Evolutionary conservation across 1,284 basidiomycete genomes (phyloP).

Genomic region (Heterobasidion annosum): DNA sequence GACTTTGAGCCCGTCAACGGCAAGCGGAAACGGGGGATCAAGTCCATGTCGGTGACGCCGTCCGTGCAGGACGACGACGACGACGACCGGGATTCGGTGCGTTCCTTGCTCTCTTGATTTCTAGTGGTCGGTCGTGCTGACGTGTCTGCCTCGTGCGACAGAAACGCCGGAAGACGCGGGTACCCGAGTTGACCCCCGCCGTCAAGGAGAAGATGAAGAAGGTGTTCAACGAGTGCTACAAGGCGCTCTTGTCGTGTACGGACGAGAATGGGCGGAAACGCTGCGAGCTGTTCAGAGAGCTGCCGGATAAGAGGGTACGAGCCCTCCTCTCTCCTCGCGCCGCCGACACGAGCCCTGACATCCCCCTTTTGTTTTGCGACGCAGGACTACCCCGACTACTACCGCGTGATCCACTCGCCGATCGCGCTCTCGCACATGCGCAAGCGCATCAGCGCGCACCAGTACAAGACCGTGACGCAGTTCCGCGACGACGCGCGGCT

Average conservation of each 20-base stretch:
- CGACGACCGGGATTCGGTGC: conserved; percentile 54
- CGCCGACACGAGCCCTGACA: not conserved
- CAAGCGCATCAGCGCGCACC: conserved; percentile 66
- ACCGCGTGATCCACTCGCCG: conserved; percentile 52
- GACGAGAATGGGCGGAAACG: conserved; percentile 70
- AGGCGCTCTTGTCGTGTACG: conserved; percentile 70
- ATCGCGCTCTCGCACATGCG: conserved; percentile 87
- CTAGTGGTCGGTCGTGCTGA: not conserved
- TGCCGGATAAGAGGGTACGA: conserved; percentile 67
- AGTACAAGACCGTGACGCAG: conserved; percentile 69
- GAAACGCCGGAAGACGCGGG: conserved; percentile 74
- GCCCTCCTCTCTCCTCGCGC: conserved; percentile 5
- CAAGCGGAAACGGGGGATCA: conserved; percentile 67
- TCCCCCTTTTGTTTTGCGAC: not conserved
- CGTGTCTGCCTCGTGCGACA: conserved; percentile 16
- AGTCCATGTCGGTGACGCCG: conserved; percentile 72
- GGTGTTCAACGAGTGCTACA: conserved; percentile 74
- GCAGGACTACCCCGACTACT: conserved; percentile 89
- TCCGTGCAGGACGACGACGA: conserved; percentile 65
- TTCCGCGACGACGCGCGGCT: conserved; percentile 80
- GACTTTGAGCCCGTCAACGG: conserved; percentile 46
- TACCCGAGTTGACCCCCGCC: conserved; percentile 36
- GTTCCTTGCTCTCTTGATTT: not conserved
- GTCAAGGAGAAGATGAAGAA: conserved; percentile 77
- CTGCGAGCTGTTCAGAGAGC: conserved; percentile 77